These are phyloP conservation scores for Globisporangium barbulae DNA, from an alignment of 352 stramenopile species.

Conservation along the genomic window DNA sequence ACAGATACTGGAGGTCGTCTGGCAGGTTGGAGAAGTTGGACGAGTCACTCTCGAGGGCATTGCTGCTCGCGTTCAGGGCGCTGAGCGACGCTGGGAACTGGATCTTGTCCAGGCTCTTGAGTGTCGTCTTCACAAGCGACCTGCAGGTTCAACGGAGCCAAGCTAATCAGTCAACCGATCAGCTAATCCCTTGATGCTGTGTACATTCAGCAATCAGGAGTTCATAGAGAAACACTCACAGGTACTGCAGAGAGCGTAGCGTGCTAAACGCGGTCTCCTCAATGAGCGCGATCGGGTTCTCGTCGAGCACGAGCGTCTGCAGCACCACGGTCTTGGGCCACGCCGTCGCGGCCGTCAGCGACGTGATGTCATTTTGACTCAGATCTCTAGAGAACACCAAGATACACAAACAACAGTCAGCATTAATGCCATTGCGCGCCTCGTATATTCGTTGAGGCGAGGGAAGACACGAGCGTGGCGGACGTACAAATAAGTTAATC, in stretches of 20 bases:
- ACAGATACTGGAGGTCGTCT: conserved; percentile 46
- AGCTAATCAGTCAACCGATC: neutral
- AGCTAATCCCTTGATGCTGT: too few relatives aligned
- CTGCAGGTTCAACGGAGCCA: conserved; percentile 12
- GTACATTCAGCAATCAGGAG: too few relatives aligned
- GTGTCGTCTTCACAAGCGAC: conserved; percentile 44
- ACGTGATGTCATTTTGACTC: conserved; percentile 39
- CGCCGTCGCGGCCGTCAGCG: conserved; percentile 24
- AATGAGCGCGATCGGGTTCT: conserved; percentile 40
- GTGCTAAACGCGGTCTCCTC: conserved; percentile 34
- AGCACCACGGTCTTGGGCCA: conserved; percentile 46
- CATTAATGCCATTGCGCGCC: too few relatives aligned
- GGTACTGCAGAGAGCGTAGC: conserved; percentile 44
- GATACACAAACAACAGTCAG: neutral
- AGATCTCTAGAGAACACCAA: conserved; percentile 24
- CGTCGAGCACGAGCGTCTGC: conserved; percentile 58
- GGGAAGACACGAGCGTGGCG: neutral
- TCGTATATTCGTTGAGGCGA: neutral
- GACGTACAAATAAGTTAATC: conserved; percentile 16
- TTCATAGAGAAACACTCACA: conserved; percentile 31
- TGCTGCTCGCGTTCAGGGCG: conserved; percentile 51
- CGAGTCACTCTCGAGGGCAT: conserved; percentile 38
- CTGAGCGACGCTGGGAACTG: conserved; percentile 39
- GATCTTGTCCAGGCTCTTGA: conserved; percentile 40
- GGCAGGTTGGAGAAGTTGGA: conserved; percentile 52